phyloP scores from a whole-genome alignment of 805 yeast species.

The Ogataea pignaliae region DNA sequence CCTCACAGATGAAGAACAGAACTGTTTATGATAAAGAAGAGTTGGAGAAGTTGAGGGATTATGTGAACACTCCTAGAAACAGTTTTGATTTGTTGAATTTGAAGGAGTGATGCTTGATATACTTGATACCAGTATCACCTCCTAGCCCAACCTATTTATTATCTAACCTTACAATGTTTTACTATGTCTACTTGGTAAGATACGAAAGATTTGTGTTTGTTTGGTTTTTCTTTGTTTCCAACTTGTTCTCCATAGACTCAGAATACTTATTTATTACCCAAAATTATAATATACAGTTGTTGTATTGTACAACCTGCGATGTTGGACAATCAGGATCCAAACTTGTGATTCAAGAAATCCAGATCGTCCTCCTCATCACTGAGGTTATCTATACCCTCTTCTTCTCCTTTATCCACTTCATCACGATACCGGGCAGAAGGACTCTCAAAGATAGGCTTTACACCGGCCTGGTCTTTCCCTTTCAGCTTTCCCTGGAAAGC shows the following conservation, averaged over 20 bases:
- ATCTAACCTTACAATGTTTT: neutral
- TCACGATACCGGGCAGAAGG: no score
- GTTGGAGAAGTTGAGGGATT: slow-evolving; percentile 31
- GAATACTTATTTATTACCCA: slow-evolving; percentile 3
- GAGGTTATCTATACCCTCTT: slow-evolving; percentile 12
- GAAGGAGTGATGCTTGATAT: slow-evolving; percentile 14
- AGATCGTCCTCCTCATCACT: slow-evolving; percentile 15
- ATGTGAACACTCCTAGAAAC: slow-evolving; percentile 33
- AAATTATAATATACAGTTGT: no score
- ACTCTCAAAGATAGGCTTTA: no score
- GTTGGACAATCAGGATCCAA: slow-evolving; percentile 3
- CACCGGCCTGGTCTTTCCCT: no score
- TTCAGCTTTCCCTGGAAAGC: no score
- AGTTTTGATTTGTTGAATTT: slow-evolving; percentile 29
- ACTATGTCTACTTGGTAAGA: no score
- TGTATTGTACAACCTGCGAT: neutral
- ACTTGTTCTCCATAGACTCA: no score
- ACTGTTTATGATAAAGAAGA: slow-evolving; percentile 35
- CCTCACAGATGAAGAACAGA: slow-evolving; percentile 34
- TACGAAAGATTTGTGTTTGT: no score
- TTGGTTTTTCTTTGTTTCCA: no score
- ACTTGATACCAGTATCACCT: neutral
- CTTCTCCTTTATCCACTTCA: slow-evolving; percentile 4
- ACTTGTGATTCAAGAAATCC: slow-evolving; percentile 12
- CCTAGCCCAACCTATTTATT: neutral